Percentiles rank a stretch among this genome's conserved stretches.
These are phyloP conservation scores for Penicillium paneum DNA, from an alignment of 2,329 filamentous ascomycete genomes.

Conservation along the genomic window DNA sequence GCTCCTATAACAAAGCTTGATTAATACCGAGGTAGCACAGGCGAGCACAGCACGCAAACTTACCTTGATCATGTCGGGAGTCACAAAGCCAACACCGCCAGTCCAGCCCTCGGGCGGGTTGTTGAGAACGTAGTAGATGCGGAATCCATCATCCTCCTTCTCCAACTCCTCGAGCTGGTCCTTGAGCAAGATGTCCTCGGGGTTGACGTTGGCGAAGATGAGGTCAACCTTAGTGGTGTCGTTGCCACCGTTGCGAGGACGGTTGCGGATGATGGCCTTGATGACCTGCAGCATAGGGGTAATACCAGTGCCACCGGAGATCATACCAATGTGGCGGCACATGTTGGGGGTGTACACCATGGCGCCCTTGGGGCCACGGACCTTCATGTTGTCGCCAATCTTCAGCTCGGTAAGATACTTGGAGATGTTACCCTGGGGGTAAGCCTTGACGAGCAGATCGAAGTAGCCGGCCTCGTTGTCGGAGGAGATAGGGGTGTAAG, in stretches of 20 bases:
- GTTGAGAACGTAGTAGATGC: slow-evolving; percentile 93
- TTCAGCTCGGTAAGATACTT: slow-evolving; percentile 81
- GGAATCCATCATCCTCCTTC: slow-evolving; percentile 74
- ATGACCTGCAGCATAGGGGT: slow-evolving; percentile 98
- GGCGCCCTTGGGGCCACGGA: slow-evolving; percentile 91
- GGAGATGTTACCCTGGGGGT: slow-evolving; percentile 96
- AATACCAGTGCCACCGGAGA: slow-evolving; percentile 94
- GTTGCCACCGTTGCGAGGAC: slow-evolving; percentile 60
- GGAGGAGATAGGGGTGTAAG: slow-evolving; percentile 87
- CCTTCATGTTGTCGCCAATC: slow-evolving; percentile 82
- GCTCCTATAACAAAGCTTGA: slow-evolving; percentile 31
- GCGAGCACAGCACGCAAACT: slow-evolving; percentile 23
- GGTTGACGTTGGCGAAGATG: slow-evolving; percentile 95
- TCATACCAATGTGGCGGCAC: slow-evolving; percentile 95
- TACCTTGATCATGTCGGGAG: slow-evolving; percentile 90
- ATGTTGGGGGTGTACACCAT: slow-evolving; percentile 98
- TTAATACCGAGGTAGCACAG: background rate
- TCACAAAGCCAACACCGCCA: slow-evolving; percentile 92
- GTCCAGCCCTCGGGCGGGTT: slow-evolving; percentile 90
- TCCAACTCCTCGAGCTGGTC: slow-evolving; percentile 83
- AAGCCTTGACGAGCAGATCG: slow-evolving; percentile 96
- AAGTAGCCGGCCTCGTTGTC: slow-evolving; percentile 88
- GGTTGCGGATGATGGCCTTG: slow-evolving; percentile 80
- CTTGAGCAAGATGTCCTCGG: slow-evolving; percentile 86
- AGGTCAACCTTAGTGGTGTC: slow-evolving; percentile 88